These are phyloP conservation scores for Coniosporium apollinis DNA, from an alignment of 495 filamentous ascomycete species.

Conservation along the genomic window DNA sequence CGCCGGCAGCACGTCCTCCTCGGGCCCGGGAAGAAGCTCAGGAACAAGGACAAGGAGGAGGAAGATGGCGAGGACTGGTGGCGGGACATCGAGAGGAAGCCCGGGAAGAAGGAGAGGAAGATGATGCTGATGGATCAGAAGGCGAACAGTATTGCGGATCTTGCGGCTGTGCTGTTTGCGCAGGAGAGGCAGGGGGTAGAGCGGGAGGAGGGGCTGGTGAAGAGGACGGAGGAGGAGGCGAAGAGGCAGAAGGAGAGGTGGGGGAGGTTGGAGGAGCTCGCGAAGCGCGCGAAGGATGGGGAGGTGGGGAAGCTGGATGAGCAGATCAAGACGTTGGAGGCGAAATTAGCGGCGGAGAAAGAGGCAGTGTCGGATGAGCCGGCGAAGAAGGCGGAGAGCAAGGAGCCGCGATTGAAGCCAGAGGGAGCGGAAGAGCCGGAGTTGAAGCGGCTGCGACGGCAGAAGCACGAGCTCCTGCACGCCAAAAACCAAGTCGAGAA, in stretches of 20 bases:
- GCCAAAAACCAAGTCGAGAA: too few species aligned
- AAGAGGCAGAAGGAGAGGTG: conserved; percentile 29
- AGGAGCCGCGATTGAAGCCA: conserved; percentile 1
- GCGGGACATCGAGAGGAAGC: conserved; percentile 27
- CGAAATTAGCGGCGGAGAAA: neutral
- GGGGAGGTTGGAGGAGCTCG: conserved; percentile 21
- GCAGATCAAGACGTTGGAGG: conserved; percentile 20
- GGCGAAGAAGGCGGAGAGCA: neutral
- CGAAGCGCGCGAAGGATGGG: conserved; percentile 18
- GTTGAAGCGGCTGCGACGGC: neutral
- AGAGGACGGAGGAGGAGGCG: conserved; percentile 15
- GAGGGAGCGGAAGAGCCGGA: neutral
- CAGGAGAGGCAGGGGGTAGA: conserved; percentile 20
- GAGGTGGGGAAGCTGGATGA: conserved; percentile 20
- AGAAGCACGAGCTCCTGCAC: too few species aligned
- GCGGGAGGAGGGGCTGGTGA: conserved; percentile 19
- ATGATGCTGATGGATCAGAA: conserved; percentile 66
- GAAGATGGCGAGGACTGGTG: conserved; percentile 29
- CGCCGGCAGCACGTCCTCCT: conserved; percentile 17
- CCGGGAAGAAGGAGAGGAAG: conserved; percentile 40
- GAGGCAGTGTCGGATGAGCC: neutral
- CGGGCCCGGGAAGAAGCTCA: conserved; percentile 25
- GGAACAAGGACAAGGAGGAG: conserved; percentile 9
- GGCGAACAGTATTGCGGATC: conserved; percentile 73
- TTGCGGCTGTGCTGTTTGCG: conserved; percentile 57